A percentile compares a stretch with the other conserved stretches of the same genome.
These are phyloP conservation scores for Firmiana major DNA, from an alignment of 345 rosid genomes.

Conservation along the genomic window DNA sequence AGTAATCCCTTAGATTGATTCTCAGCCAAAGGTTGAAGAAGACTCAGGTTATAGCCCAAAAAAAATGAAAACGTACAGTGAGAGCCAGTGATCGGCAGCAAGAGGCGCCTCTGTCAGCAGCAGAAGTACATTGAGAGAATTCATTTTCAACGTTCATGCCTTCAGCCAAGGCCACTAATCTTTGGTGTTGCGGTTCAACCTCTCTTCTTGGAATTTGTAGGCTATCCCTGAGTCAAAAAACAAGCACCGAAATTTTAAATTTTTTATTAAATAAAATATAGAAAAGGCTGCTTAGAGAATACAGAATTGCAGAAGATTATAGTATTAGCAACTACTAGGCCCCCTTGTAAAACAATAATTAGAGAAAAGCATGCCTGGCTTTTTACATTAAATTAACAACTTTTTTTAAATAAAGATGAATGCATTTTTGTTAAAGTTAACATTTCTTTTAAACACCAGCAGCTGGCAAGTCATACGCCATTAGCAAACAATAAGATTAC, in stretches of 20 bases:
- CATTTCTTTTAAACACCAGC: background rate
- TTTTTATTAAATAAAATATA: background rate
- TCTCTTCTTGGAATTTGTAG: constrained; percentile 41
- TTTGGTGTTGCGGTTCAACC: constrained; percentile 17
- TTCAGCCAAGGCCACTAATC: constrained; percentile 19
- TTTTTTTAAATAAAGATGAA: background rate
- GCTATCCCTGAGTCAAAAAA: constrained; percentile 42
- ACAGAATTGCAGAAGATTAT: background rate
- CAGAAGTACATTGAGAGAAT: constrained; percentile 38
- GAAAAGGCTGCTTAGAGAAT: background rate
- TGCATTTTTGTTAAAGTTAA: background rate
- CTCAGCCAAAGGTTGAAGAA: background rate
- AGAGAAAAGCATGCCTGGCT: constrained; percentile 19
- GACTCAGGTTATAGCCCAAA: background rate
- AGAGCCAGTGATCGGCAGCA: constrained; percentile 62
- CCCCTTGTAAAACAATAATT: constrained; percentile 13
- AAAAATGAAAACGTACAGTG: constrained; percentile 36
- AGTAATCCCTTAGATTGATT: background rate
- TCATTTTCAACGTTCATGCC: constrained; percentile 25
- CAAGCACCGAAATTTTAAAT: too few species aligned
- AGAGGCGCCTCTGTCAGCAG: constrained; percentile 50
- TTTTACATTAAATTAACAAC: background rate
- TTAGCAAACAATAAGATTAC: constrained; percentile 23
- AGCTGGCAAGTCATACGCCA: constrained; percentile 1
- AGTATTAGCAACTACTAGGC: background rate